Evolutionary conservation across 148 eudicot species (phyloP).

Genomic region (Rhododendron williamsianum): DNA sequence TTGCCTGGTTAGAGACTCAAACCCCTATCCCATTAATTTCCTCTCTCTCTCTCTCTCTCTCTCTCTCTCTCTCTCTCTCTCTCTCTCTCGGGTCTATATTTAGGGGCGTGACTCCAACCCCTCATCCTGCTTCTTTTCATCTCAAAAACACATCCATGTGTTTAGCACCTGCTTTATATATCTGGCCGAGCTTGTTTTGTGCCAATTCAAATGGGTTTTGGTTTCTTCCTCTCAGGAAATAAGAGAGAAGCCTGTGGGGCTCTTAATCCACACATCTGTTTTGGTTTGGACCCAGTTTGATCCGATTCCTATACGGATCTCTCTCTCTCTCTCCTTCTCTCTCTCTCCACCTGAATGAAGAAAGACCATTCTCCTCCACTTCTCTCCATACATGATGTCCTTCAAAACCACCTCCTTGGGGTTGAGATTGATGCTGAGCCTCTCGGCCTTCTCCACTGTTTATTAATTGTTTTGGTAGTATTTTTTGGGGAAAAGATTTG

Average conservation of each 20-base stretch:
- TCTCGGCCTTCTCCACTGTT: not conserved
- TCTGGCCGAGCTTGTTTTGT: constrained; percentile 13
- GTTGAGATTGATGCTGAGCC: not conserved
- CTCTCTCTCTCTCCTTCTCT: not conserved
- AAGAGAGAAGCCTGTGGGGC: constrained; percentile 9
- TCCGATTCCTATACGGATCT: constrained; percentile 5
- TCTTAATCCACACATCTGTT: constrained; percentile 2
- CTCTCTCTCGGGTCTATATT: constrained; percentile 14
- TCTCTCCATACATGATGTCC: not conserved
- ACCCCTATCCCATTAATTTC: not conserved
- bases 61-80: constrained; percentile 1
- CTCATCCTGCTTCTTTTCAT: constrained; percentile 14
- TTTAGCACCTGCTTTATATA: not conserved
- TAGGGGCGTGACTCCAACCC: constrained; percentile 14
- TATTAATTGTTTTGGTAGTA: not conserved
- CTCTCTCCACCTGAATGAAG: not conserved
- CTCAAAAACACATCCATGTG: not conserved
- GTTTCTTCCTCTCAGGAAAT: not conserved
- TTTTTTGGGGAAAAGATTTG: not conserved
- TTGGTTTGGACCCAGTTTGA: constrained; percentile 2
- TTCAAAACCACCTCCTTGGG: not conserved
- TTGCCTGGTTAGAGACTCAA: constrained; percentile 7
- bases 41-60: not conserved
- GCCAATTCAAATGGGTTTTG: not conserved
- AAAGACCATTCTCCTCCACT: not conserved